These are phyloP conservation scores for Fusarium redolens DNA, from an alignment of 2,329 filamentous ascomycete genomes.

Conservation along the genomic window DNA sequence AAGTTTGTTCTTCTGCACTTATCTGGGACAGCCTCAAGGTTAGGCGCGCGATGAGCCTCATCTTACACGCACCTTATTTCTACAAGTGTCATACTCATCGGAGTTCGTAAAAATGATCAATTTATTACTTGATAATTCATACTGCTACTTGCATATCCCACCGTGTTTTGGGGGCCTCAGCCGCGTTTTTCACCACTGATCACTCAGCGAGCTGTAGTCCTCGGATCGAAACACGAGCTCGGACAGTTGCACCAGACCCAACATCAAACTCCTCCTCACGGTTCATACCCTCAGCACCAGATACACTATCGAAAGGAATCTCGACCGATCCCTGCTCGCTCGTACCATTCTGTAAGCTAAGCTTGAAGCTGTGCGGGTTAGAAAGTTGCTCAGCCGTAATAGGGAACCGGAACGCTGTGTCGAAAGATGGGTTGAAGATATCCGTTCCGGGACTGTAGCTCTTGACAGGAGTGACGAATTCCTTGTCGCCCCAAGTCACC, in stretches of 20 bases:
- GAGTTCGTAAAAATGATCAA: neutral
- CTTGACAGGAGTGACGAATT: constrained; percentile 38
- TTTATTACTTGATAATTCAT: constrained; percentile 20
- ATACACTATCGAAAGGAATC: constrained; percentile 27
- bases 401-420: constrained; percentile 40
- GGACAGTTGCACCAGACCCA: constrained; percentile 32
- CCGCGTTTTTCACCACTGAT: fast-evolving
- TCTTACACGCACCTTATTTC: no score
- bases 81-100: no score
- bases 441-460: constrained; percentile 40
- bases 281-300: constrained; percentile 22
- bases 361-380: constrained; percentile 23
- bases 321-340: constrained; percentile 29
- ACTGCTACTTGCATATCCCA: neutral
- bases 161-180: neutral
- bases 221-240: constrained; percentile 34
- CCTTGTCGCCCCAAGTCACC: constrained; percentile 40
- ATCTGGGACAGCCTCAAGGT: no score
- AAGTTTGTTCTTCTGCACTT: no score
- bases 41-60: no score
- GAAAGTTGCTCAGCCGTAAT: constrained; percentile 35
- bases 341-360: constrained; percentile 34
- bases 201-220: constrained; percentile 35
- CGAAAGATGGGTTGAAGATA: constrained; percentile 44
- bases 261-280: constrained; percentile 34